Percentiles rank a stretch among this genome's conserved stretches.
phyloP scores from a whole-genome alignment of 2,329 filamentous ascomycete genomes.

The Allantophomopsis lycopodina region DNA sequence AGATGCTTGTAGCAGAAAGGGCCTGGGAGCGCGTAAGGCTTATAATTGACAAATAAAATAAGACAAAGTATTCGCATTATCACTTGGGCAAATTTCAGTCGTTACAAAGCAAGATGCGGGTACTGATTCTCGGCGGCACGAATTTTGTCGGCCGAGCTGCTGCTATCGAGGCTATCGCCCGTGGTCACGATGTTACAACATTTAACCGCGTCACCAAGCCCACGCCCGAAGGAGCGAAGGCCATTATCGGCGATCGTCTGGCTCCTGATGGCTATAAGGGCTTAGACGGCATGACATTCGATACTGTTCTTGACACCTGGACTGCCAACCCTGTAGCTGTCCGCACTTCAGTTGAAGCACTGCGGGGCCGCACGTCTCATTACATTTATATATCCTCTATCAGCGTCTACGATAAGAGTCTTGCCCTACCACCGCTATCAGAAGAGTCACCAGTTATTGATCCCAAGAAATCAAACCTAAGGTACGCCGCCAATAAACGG shows the following conservation, averaged over 20 bases:
- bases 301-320: slow-evolving; percentile 11
- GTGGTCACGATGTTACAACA: slow-evolving; percentile 4
- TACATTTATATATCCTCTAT: slow-evolving; percentile 5
- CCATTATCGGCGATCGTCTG: slow-evolving; percentile 8
- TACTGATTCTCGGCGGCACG: slow-evolving; percentile 1
- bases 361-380: slow-evolving; percentile 5
- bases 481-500: no score
- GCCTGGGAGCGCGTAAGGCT: no score
- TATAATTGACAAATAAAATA: no score
- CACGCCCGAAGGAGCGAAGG: slow-evolving; percentile 3
- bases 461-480: no score
- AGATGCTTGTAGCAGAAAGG: no score
- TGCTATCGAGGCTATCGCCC: slow-evolving; percentile 6
- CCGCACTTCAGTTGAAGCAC: slow-evolving; percentile 4
- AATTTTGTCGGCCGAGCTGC: slow-evolving; percentile 6
- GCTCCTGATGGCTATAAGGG: slow-evolving; percentile 1
- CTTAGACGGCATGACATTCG: slow-evolving; percentile 5
- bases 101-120: no score
- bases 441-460: no score
- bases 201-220: slow-evolving; percentile 7
- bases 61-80: no score
- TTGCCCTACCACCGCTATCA: no score
- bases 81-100: no score
- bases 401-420: no score
- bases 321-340: slow-evolving; percentile 5